Conservation (phyloP, 768 basidiomycete species). For the Trametes gibbosa region DNA sequence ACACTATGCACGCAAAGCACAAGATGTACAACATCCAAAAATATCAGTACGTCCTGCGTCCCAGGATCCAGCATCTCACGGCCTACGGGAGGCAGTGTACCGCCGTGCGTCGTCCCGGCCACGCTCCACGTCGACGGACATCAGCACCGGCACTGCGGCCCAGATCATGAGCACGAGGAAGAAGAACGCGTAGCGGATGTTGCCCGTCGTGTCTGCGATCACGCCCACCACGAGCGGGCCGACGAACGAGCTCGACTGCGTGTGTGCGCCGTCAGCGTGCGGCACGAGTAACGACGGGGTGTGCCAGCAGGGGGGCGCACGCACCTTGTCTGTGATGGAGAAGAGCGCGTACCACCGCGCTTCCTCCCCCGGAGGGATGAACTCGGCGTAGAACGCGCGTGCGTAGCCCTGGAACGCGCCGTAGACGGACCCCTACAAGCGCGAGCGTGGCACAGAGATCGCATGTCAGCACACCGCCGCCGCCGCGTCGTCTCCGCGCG, state of each 20-base stretch:
- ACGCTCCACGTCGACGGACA: constrained; percentile 62
- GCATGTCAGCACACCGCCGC: background rate
- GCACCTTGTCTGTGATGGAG: constrained; percentile 86
- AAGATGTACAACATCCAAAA: no score
- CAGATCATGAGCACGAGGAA: constrained; percentile 84
- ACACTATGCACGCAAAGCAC: no score
- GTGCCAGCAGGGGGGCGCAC: constrained; percentile 5
- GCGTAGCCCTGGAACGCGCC: constrained; percentile 93
- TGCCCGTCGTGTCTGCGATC: constrained; percentile 85
- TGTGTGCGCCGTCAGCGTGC: background rate
- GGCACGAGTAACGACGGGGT: no score
- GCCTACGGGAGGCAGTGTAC: constrained; percentile 21
- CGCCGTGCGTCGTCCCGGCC: constrained; percentile 54
- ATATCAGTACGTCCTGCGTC: no score
- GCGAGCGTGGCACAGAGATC: no score
- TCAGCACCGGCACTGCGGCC: constrained; percentile 74
- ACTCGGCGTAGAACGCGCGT: constrained; percentile 79
- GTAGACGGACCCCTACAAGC: constrained; percentile 57
- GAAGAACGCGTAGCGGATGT: constrained; percentile 89
- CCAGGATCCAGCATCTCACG: no score
- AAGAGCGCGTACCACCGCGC: constrained; percentile 88
- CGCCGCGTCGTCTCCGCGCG: background rate
- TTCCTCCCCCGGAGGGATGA: constrained; percentile 86
- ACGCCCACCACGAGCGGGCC: constrained; percentile 88
- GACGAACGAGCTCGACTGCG: constrained; percentile 84